Percentiles rank a stretch among this genome's conserved stretches.
These are phyloP conservation scores for Pistacia integerrima DNA, from an alignment of 345 rosid species.

Conservation along the genomic window DNA sequence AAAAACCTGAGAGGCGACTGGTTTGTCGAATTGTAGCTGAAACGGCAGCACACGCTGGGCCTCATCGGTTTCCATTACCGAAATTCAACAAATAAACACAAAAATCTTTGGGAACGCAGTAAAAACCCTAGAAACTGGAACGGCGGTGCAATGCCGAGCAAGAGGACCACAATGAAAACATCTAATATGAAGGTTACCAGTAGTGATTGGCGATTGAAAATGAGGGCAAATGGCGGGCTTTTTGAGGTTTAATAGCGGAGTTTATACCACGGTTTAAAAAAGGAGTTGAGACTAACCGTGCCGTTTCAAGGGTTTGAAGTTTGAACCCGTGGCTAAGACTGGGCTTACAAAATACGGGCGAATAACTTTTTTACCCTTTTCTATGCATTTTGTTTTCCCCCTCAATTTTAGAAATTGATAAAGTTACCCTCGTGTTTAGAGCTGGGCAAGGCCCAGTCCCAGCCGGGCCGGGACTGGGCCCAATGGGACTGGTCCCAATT, in stretches of 20 bases:
- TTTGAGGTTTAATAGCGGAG: neutral
- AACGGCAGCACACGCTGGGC: conserved; percentile 56
- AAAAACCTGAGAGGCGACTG: conserved; percentile 73
- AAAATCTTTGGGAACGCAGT: neutral
- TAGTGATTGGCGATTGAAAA: neutral
- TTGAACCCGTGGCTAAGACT: too few relatives aligned
- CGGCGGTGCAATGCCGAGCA: neutral
- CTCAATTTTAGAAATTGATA: too few relatives aligned
- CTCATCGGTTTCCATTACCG: conserved; percentile 73
- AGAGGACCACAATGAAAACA: neutral
- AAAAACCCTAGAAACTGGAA: neutral
- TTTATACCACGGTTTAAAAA: too few relatives aligned
- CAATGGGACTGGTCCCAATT: too few relatives aligned
- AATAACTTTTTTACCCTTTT: too few relatives aligned
- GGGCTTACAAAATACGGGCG: too few relatives aligned
- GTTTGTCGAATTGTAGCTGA: conserved; percentile 87
- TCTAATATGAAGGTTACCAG: neutral
- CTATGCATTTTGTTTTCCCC: too few relatives aligned
- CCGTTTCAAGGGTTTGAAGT: too few relatives aligned
- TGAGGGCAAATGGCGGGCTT: conserved; percentile 13
- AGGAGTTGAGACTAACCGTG: too few relatives aligned
- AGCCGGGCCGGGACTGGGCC: too few relatives aligned
- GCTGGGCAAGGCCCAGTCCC: too few relatives aligned
- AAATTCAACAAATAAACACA: conserved; percentile 2
- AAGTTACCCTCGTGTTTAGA: too few relatives aligned